phyloP scores from a whole-genome alignment of 768 basidiomycete genomes.

The Cytidiella melzeri region DNA sequence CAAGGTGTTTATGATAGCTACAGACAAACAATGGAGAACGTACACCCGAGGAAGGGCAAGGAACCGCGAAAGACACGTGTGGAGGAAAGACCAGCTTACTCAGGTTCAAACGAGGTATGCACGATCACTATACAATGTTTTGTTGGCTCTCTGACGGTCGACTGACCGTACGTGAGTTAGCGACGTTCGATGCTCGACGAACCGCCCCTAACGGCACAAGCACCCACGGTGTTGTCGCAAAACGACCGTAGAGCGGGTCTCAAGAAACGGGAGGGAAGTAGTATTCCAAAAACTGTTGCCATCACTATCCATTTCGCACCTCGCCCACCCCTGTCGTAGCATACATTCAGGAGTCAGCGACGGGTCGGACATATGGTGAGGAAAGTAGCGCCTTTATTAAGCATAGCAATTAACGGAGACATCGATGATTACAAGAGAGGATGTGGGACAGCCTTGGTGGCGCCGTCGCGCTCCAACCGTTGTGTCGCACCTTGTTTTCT shows the following conservation, averaged over 20 bases:
- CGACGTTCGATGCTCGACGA: conserved; percentile 83
- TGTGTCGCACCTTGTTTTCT: too few relatives aligned
- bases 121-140: too few relatives aligned
- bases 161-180: conserved; percentile 33
- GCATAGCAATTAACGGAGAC: too few relatives aligned
- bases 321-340: too few relatives aligned
- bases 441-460: too few relatives aligned
- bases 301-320: conserved; percentile 19
- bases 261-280: conserved; percentile 39
- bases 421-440: too few relatives aligned
- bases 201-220: conserved; percentile 56
- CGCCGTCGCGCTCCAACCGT: too few relatives aligned
- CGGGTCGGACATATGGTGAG: too few relatives aligned
- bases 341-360: too few relatives aligned
- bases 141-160: background rate
- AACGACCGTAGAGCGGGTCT: conserved; percentile 90
- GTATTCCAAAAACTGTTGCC: conserved; percentile 16
- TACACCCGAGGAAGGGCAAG: conserved; percentile 27
- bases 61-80: conserved; percentile 36
- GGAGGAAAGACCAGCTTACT: conserved; percentile 48
- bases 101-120: conserved; percentile 69
- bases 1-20: conserved; percentile 65
- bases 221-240: conserved; percentile 86
- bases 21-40: conserved; percentile 32
- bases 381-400: too few relatives aligned